These are phyloP conservation scores for Aphanocladium album DNA, from an alignment of 2,329 filamentous ascomycete species.

Conservation along the genomic window DNA sequence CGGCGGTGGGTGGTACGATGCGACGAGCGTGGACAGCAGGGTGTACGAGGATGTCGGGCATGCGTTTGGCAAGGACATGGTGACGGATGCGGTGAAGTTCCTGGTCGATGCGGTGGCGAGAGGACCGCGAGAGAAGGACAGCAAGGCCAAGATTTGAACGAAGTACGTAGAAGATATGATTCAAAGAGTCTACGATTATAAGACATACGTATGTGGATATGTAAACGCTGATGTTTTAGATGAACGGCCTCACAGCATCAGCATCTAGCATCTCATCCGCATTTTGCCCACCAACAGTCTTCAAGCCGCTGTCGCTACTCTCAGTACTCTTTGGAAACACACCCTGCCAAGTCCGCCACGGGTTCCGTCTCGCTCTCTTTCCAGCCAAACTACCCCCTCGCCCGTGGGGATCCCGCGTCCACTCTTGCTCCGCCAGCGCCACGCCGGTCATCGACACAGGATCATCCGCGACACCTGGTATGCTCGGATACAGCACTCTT, in stretches of 20 bases:
- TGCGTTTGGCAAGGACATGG: conserved; percentile 63
- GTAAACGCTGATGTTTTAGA: neutral
- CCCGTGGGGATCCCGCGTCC: conserved; percentile 50
- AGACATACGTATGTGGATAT: too few species aligned
- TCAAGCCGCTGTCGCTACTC: conserved; percentile 32
- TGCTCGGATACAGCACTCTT: conserved; percentile 50
- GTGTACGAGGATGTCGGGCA: conserved; percentile 67
- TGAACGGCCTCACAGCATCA: conserved; percentile 36
- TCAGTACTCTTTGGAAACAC: conserved; percentile 37
- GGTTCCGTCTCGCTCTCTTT: conserved; percentile 47
- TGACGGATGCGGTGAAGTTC: conserved; percentile 59
- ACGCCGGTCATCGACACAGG: conserved; percentile 39
- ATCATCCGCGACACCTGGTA: conserved; percentile 15
- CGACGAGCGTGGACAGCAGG: conserved; percentile 57
- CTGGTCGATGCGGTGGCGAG: conserved; percentile 44
- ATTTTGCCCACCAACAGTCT: conserved; percentile 26
- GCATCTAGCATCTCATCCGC: conserved; percentile 38
- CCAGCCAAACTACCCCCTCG: conserved; percentile 37
- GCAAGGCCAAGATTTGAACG: conserved; percentile 22
- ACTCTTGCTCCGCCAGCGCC: conserved; percentile 39
- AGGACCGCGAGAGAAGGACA: conserved; percentile 20
- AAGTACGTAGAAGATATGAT: neutral
- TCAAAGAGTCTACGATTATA: neutral
- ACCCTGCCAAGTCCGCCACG: conserved; percentile 40
- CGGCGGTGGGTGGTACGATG: conserved; percentile 36